Evolutionary conservation across 164 flowering plant species (phyloP), one percentile per base, ranked within the genome.

Genomic region (Warburgia ugandensis): DNA sequence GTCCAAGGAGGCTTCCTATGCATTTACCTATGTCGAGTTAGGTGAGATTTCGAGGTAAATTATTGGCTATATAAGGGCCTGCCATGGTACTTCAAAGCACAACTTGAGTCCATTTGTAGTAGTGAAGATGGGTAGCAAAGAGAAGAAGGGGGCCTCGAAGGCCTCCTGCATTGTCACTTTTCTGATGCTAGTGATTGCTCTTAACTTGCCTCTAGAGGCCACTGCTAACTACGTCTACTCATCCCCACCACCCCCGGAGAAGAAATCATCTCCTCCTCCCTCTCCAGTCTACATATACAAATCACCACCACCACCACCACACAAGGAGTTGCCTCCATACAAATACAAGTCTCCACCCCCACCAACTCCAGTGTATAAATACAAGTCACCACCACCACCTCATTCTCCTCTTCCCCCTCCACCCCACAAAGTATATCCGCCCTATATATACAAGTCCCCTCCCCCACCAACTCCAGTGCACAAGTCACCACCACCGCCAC

Each of bases 221-320:
- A 51, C 36, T 37, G 69, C 69, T 26, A 37, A 60, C 58, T 66
- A 61, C 53, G 8, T 19, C 59, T 41, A 46, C 17, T 64, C 58
- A 6, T 53, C 68, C n/a, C 68, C 68, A 30, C 68, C 68, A 17
- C 68, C 66, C 3, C 58, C 68, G 16, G 52, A 56, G 0, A 14
- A 42, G 29, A 38, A 36, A 17, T 13, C 36, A 14, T 8, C 30
- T 10, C 55, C 48, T 21, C 65, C 65, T 12, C 60, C 60, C 19
- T 51, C 48, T 1, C 59, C 50, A 31, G 31, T 47, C 22, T 41
- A 53, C 57, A 28, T 40, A 19, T 52, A 52, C 45, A 37, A 25
- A 28, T 53, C 57, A 2, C 58, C 58, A 6, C 58, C 49, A 13
- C 58, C 55, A 3, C 44, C 55, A 26, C 23, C 30, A 8, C 31